Evolutionary conservation across 805 yeast genomes (phyloP).

Genomic region (Yamadazyma sp.): DNA sequence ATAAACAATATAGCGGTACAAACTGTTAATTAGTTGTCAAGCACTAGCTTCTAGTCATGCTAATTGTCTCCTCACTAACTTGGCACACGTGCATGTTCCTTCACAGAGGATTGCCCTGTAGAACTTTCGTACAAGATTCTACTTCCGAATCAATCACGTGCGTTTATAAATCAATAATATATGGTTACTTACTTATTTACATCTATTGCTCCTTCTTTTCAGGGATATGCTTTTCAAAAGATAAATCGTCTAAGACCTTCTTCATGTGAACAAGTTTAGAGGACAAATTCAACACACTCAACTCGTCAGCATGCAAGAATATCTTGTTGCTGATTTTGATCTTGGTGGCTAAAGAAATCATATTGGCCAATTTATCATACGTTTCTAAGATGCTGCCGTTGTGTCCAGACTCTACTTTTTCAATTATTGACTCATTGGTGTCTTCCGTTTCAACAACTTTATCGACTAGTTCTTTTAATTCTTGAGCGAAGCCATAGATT

Average conservation of each 20-base stretch:
- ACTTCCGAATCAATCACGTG: too few relatives aligned
- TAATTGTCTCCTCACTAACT: too few relatives aligned
- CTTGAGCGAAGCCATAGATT: constrained; percentile 29
- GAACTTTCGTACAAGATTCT: too few relatives aligned
- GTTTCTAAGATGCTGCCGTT: constrained; percentile 26
- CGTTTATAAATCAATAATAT: too few relatives aligned
- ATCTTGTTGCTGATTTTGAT: constrained; percentile 38
- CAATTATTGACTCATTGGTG: constrained; percentile 27
- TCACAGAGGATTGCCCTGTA: too few relatives aligned
- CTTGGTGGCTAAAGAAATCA: constrained; percentile 36
- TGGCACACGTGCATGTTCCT: too few relatives aligned
- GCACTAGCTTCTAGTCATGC: too few relatives aligned
- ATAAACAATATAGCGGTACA: too few relatives aligned
- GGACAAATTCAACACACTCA: constrained; percentile 30
- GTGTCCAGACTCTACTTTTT: constrained; percentile 25
- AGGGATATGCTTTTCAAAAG: constrained; percentile 17
- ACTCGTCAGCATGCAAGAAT: constrained; percentile 28
- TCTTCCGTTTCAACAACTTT: constrained; percentile 27
- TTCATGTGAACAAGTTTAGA: constrained; percentile 35
- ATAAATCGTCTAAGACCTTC: constrained; percentile 36
- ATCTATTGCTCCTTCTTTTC: constrained; percentile 3
- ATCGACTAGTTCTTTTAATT: constrained; percentile 35
- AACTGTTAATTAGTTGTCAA: too few relatives aligned
- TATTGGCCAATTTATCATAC: constrained; percentile 25
- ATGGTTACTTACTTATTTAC: too few relatives aligned